Base-by-base conservation (phyloP, 805 yeast species). In the Metschnikowia rubicola region DNA sequence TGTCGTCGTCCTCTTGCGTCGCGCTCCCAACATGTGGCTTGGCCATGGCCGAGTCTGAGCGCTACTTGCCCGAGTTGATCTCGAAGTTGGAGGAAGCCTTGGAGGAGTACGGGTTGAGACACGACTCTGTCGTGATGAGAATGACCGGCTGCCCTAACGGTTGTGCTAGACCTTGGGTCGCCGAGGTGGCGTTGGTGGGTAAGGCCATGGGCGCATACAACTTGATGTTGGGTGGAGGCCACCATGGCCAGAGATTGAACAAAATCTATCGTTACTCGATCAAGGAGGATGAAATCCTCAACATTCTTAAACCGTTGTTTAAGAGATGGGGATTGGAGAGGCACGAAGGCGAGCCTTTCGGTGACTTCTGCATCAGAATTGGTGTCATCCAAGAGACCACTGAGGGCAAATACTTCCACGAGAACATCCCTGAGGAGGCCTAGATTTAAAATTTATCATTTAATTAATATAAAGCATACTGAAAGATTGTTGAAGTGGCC, bases 91-190 rank as follows among this genome's bases (percentile, higher is more conserved):
- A 92, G 68, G 79, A 74, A n/a, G 82, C 89, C 17, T 74, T 92
- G 48, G 97, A 92, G 69, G 96, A 90, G 62, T 82, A 83, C 55
- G 98, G 98, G 8, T 78, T 92, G 59, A 86, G 96, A 63, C 96
- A 90, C 60, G 98, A 92, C 68, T 84, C 96, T 8, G 79, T 92
- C 56, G 96, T 90, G 21, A 86, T 92, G 96, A 83, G 98, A 74
- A 91, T 92, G 97, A 92, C 97, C 30, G 98, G 98, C 47, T 92
- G 98, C 78, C 97, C 97, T 46, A 92, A 92, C 67, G 98, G 98
- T 57, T 92, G 98, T 75, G 94, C 98, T 21, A 83, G 98, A 68
- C 98, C 98, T 29, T 92, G 97, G 97, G 72, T 92, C 43, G 98
- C 97, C 4, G 98, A 92, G 67, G 82, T 92, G 48, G 98, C 97